These are phyloP conservation scores for Sugiyamaella floridensis DNA, from an alignment of 805 yeast genomes.

Conservation along the genomic window DNA sequence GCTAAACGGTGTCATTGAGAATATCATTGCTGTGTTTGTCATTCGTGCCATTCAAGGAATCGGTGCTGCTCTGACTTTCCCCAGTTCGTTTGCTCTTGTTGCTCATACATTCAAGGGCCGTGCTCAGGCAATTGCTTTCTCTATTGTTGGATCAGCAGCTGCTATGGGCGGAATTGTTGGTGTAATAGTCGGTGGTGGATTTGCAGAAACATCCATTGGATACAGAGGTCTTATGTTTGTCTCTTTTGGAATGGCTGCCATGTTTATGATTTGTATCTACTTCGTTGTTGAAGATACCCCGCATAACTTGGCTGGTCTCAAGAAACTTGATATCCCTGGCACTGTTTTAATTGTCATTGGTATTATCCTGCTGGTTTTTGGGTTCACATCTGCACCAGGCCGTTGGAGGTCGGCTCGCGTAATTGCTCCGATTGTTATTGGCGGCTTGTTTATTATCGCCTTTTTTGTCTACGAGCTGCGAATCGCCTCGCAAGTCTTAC, in stretches of 20 bases:
- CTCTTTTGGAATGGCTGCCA: slow-evolving; percentile 30
- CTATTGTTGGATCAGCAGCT: slow-evolving; percentile 24
- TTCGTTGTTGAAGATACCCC: slow-evolving; percentile 30
- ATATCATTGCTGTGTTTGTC: slow-evolving; percentile 35
- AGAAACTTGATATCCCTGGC: slow-evolving; percentile 35
- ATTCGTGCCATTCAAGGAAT: slow-evolving; percentile 43
- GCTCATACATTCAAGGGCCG: slow-evolving; percentile 29
- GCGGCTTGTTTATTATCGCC: slow-evolving; percentile 28
- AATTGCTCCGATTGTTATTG: slow-evolving; percentile 38
- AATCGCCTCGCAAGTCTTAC: slow-evolving; percentile 14
- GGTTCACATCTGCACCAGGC: slow-evolving; percentile 41
- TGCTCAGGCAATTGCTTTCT: slow-evolving; percentile 26
- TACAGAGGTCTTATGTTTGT: slow-evolving; percentile 37
- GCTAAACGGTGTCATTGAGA: slow-evolving; percentile 33
- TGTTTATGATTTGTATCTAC: slow-evolving; percentile 22
- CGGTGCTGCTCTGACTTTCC: slow-evolving; percentile 38
- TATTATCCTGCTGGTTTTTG: slow-evolving; percentile 35
- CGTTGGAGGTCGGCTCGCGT: slow-evolving; percentile 37
- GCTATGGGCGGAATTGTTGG: slow-evolving; percentile 36
- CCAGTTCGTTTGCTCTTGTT: slow-evolving; percentile 33
- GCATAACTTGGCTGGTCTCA: slow-evolving; percentile 18
- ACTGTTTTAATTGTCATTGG: slow-evolving; percentile 32
- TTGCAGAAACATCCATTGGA: slow-evolving; percentile 33
- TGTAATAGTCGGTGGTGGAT: slow-evolving; percentile 40
- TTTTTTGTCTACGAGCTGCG: slow-evolving; percentile 31